These are phyloP conservation scores for Populus deltoides DNA, from an alignment of 345 rosid genomes.

Conservation along the genomic window DNA sequence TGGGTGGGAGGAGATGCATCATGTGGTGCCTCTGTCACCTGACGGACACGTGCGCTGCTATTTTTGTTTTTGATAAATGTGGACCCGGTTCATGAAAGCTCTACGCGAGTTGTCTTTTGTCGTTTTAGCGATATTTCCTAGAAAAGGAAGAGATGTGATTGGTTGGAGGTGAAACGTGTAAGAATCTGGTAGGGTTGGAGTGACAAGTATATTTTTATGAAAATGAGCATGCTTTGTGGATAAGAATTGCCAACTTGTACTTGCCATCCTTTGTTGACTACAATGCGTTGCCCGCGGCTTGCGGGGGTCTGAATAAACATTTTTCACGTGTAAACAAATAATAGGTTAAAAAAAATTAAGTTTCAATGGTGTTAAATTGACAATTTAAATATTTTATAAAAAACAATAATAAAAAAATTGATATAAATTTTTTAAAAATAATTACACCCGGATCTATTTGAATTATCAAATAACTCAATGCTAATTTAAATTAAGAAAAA, in stretches of 20 bases:
- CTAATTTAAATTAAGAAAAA: accelerated
- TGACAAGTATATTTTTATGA: background rate
- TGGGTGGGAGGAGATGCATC: background rate
- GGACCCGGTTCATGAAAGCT: constrained; percentile 32
- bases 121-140: background rate
- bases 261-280: constrained; percentile 1
- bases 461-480: too few relatives aligned
- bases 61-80: constrained; percentile 11
- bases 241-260: constrained; percentile 29
- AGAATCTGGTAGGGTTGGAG: background rate
- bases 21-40: constrained; percentile 19
- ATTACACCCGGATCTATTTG: accelerated
- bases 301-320: too few relatives aligned
- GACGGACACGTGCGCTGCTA: constrained; percentile 18
- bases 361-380: too few relatives aligned
- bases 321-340: too few relatives aligned
- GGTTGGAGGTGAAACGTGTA: constrained; percentile 24
- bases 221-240: constrained; percentile 27
- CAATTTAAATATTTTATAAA: too few relatives aligned
- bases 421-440: too few relatives aligned
- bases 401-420: too few relatives aligned
- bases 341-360: too few relatives aligned
- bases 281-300: too few relatives aligned
- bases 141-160: constrained; percentile 9
- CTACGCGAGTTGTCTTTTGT: constrained; percentile 4